A percentile compares a stretch with the other conserved stretches of the same genome.
These are phyloP conservation scores for Cladorrhinum sp. DNA, from an alignment of 2,329 filamentous ascomycete genomes.

Conservation along the genomic window DNA sequence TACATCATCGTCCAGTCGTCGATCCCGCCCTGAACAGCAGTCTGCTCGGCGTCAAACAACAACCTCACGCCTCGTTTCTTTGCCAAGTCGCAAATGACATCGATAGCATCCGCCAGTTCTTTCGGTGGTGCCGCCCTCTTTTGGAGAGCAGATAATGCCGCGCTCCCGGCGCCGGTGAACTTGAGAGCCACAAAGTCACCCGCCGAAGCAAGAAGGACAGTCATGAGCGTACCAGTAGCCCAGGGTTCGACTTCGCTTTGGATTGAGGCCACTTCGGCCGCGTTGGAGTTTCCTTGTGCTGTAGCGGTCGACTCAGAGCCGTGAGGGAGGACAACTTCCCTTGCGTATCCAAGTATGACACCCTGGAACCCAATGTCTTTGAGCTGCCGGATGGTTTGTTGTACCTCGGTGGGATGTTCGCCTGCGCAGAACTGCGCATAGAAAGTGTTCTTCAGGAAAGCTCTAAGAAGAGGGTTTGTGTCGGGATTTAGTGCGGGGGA, in stretches of 20 bases:
- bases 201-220: slow-evolving; percentile 68
- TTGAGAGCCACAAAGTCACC: slow-evolving; percentile 67
- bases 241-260: slow-evolving; percentile 65
- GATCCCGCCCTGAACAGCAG: slow-evolving; percentile 73
- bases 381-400: slow-evolving; percentile 60
- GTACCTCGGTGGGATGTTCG: slow-evolving; percentile 67
- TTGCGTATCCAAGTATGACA: slow-evolving; percentile 80
- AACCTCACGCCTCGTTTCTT: slow-evolving; percentile 66
- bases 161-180: slow-evolving; percentile 76
- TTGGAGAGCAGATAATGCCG: slow-evolving; percentile 66
- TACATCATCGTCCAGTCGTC: slow-evolving; percentile 77
- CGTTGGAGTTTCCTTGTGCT: background rate
- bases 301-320: background rate
- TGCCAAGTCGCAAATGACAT: slow-evolving; percentile 71
- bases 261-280: background rate
- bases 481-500: slow-evolving; percentile 69
- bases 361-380: slow-evolving; percentile 76
- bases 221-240: slow-evolving; percentile 71
- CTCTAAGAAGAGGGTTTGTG: slow-evolving; percentile 67
- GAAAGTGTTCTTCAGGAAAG: slow-evolving; percentile 74
- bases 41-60: slow-evolving; percentile 84
- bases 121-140: slow-evolving; percentile 60
- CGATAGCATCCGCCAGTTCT: slow-evolving; percentile 66
- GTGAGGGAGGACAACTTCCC: slow-evolving; percentile 70
- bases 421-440: slow-evolving; percentile 92